A percentile compares a stretch with the other conserved stretches of the same genome.
Conservation (phyloP, 768 basidiomycete genomes). For the Pulveroboletus frians region DNA sequence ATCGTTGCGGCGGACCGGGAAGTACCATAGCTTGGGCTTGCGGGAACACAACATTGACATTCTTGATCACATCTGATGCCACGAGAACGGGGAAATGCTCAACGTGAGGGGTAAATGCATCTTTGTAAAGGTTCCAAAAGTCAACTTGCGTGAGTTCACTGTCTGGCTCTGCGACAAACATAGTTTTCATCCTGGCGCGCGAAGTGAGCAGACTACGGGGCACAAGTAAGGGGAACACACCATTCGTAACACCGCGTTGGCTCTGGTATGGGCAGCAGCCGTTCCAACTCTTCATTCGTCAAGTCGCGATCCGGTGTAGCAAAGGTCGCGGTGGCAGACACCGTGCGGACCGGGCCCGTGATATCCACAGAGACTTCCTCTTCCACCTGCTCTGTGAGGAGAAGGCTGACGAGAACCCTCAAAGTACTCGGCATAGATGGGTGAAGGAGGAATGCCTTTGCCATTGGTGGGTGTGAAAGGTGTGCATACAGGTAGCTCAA, state of each 20-base stretch:
- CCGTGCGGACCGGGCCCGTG: constrained; percentile 53
- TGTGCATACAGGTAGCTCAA: constrained; percentile 74
- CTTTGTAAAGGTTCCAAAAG: constrained; percentile 93
- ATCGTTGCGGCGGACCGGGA: constrained; percentile 63
- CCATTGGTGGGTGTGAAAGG: constrained; percentile 67
- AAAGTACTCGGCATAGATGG: constrained; percentile 66
- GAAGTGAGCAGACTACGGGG: constrained; percentile 10
- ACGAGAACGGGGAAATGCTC: constrained; percentile 60
- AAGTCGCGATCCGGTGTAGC: constrained; percentile 58
- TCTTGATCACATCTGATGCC: constrained; percentile 94
- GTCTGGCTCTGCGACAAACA: constrained; percentile 72
- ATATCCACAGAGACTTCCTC: constrained; percentile 62
- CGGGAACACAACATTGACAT: constrained; percentile 80
- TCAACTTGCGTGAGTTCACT: constrained; percentile 89
- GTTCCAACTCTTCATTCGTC: constrained; percentile 63
- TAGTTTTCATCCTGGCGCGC: constrained; percentile 75
- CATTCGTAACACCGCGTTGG: constrained; percentile 82
- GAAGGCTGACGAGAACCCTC: constrained; percentile 59
- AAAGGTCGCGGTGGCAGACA: constrained; percentile 46
- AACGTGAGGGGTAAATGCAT: constrained; percentile 62
- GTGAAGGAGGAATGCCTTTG: constrained; percentile 71
- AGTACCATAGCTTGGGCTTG: constrained; percentile 85
- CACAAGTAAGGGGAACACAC: constrained; percentile 34
- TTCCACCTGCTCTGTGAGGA: constrained; percentile 68
- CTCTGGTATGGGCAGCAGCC: constrained; percentile 53